Conservation (phyloP, 352 stramenopile species). For the Elongisporangium prolatum region DNA sequence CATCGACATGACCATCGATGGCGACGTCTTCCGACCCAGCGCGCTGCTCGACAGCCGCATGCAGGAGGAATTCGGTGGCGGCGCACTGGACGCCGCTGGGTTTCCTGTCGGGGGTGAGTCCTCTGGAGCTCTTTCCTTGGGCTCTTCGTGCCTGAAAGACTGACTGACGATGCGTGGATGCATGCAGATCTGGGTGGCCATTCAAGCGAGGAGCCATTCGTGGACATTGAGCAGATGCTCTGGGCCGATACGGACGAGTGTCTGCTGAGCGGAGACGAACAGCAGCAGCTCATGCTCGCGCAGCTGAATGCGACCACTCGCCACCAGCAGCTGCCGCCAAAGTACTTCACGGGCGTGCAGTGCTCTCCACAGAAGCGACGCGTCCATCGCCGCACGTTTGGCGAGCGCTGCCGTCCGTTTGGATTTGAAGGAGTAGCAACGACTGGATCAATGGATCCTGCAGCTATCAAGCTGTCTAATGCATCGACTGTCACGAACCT, state of each 20-base stretch:
- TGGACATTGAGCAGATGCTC: constrained; percentile 71
- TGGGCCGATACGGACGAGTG: constrained; percentile 32
- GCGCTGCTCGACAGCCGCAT: constrained; percentile 49
- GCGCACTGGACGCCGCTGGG: constrained; percentile 23
- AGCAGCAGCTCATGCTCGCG: constrained; percentile 13
- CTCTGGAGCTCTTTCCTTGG: constrained; percentile 3
- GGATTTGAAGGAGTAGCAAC: constrained; percentile 19
- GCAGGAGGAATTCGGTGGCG: constrained; percentile 38
- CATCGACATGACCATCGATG: constrained; percentile 61
- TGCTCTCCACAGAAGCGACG: constrained; percentile 35
- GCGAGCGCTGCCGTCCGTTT: constrained; percentile 46
- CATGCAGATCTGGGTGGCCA: too few relatives aligned
- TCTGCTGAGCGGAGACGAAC: constrained; percentile 15
- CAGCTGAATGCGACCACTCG: too few relatives aligned
- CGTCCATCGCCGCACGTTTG: constrained; percentile 55
- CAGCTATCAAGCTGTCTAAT: neutral
- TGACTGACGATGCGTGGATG: constrained; percentile 7
- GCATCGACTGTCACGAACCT: neutral
- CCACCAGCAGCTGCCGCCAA: constrained; percentile 24
- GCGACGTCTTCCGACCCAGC: constrained; percentile 59
- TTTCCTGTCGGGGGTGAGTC: constrained; percentile 4
- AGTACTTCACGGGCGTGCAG: constrained; percentile 34
- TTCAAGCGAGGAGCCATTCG: constrained; percentile 16
- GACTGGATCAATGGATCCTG: neutral
- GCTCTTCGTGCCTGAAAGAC: constrained; percentile 2